These are phyloP conservation scores for Pneumocystis sp. DNA, from an alignment of 1,139 yeast genomes.

Conservation along the genomic window DNA sequence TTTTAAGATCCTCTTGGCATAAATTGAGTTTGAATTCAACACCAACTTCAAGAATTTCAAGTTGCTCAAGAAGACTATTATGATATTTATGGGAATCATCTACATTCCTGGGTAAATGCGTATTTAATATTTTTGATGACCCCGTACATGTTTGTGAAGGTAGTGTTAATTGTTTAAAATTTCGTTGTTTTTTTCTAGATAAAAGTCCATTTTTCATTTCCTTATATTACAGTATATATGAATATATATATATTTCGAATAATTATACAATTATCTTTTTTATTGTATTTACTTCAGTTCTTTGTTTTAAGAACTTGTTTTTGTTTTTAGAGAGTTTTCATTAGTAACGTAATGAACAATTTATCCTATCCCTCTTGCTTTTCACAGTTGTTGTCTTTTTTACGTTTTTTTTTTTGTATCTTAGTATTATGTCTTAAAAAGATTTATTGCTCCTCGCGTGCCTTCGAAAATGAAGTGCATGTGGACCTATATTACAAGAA, in stretches of 20 bases:
- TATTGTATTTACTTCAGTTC: background rate
- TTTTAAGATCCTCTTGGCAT: slow-evolving; percentile 53
- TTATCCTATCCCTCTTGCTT: background rate
- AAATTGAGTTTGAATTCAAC: slow-evolving; percentile 38
- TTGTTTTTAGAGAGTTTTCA: background rate
- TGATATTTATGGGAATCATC: slow-evolving; percentile 5
- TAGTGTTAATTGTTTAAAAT: slow-evolving; percentile 55
- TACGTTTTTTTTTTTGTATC: background rate
- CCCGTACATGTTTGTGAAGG: slow-evolving; percentile 19
- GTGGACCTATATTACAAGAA: background rate
- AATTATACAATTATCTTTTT: background rate
- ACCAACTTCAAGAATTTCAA: slow-evolving; percentile 30
- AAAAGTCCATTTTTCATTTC: background rate
- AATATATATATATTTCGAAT: background rate
- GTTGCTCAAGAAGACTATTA: slow-evolving; percentile 19
- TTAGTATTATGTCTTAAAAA: background rate
- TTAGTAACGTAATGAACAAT: background rate
- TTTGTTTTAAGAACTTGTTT: background rate
- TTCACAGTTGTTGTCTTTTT: background rate
- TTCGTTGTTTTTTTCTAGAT: slow-evolving; percentile 37
- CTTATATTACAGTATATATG: background rate
- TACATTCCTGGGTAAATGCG: background rate
- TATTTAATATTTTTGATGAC: slow-evolving; percentile 15
- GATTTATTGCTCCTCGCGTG: background rate
- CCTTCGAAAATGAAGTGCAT: background rate